These are phyloP conservation scores for Triglochin maritima DNA, from an alignment of 106 monocot genomes.

Conservation along the genomic window DNA sequence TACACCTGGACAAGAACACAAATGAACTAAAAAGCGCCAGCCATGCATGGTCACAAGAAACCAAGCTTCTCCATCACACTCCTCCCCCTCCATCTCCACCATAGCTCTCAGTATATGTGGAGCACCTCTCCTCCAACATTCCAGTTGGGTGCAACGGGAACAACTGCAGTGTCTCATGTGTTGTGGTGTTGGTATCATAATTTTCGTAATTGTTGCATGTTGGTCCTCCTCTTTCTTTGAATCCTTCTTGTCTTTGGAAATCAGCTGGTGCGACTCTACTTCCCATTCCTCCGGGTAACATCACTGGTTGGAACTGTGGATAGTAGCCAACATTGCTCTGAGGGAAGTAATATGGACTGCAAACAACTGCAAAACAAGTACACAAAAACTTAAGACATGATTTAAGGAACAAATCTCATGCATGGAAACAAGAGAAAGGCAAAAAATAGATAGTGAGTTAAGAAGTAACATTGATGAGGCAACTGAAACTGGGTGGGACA, in stretches of 20 bases:
- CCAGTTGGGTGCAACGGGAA: slow-evolving; percentile 75
- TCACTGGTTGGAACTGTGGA: slow-evolving; percentile 10
- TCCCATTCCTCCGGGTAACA: slow-evolving; percentile 9
- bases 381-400: too few relatives aligned
- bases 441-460: too few relatives aligned
- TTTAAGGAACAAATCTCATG: too few relatives aligned
- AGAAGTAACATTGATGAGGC: too few relatives aligned
- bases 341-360: slow-evolving; percentile 26
- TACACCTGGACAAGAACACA: too few relatives aligned
- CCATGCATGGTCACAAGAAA: not conserved
- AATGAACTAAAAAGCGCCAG: not conserved
- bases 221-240: not conserved
- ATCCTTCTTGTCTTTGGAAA: not conserved
- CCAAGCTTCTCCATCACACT: not conserved
- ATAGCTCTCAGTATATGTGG: slow-evolving; percentile 6
- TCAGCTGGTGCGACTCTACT: not conserved
- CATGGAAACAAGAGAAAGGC: too few relatives aligned
- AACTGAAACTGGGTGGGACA: too few relatives aligned
- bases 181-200: not conserved
- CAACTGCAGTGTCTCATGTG: slow-evolving; percentile 48
- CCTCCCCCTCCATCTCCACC: slow-evolving; percentile 2
- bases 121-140: slow-evolving; percentile 12
- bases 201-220: too few relatives aligned
- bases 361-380: slow-evolving; percentile 25
- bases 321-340: slow-evolving; percentile 19